Base-by-base conservation (phyloP, 208 protist genomes). In the Leishmania arabica region DNA sequence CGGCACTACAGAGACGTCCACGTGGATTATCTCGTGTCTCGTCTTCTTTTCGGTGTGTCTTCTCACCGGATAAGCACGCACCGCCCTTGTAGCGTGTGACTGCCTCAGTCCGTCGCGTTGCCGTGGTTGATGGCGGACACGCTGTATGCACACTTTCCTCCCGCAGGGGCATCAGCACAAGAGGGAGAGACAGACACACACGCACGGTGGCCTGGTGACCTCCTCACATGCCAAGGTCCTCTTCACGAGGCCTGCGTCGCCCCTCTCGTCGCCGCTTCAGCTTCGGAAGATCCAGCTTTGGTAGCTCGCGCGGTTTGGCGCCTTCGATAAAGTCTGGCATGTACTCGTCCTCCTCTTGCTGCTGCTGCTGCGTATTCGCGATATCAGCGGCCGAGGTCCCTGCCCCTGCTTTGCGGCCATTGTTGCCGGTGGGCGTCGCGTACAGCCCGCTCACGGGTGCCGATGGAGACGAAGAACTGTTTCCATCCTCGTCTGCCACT, bases 281-380 rank as follows among this genome's bases (percentile, higher is more conserved):
- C 45, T 75, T 70, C 8, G 72, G 86, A 19, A 86, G 70, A 45
- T 86, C 82, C 49, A 89, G 70, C 75, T 86, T 72, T 19, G 93
- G 93, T 78, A 97, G 79, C 78, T 85, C 86, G 17, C 89, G 88
- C 31, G 78, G 88, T 60, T 85, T 86, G 27, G 90, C 93, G 15
- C 91, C 93, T 21, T 68, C 64, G 49, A 95, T 80, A 80, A 89
- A 94, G 19, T 84, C 78, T 0, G 93, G 93, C 8, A 83, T 75
- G 84, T 97, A 97, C 37, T 93, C 91, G 62, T 89, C 89, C 0
- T 92, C 86, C 42, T 93, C 86, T 13, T 92, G 40, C 40, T 42
- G 40, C 40, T 42, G 86, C 7, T 88, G 78, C 21, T 51, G 40
- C 17, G 45, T 37, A 13, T 64, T 24, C 5, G 17, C 13, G 27